Percentiles rank a stretch among this genome's conserved stretches.
Evolutionary conservation across 192 early-diverging fungal genomes (phyloP).

Genomic region (Rhizophagus clarus): DNA sequence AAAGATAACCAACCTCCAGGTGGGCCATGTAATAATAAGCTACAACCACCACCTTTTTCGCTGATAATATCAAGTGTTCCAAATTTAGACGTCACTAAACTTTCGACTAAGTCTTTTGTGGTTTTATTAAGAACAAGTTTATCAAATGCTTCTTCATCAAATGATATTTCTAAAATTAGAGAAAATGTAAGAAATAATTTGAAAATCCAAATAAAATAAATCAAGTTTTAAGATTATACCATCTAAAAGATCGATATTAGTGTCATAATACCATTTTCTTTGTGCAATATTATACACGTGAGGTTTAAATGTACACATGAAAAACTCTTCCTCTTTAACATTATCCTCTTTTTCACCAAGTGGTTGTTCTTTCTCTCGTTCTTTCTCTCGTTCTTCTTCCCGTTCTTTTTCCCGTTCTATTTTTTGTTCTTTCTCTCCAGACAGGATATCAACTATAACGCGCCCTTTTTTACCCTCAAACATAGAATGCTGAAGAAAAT

Average conservation of each 20-base stretch:
- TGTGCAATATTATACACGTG: too few species aligned
- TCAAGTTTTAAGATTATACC: too few species aligned
- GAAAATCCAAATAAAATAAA: too few species aligned
- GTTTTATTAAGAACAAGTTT: not conserved
- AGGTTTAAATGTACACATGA: too few species aligned
- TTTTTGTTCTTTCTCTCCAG: too few species aligned
- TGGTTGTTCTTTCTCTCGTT: too few species aligned
- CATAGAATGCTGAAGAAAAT: not conserved
- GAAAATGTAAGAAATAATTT: not conserved
- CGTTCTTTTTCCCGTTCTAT: too few species aligned
- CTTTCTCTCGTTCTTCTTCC: too few species aligned
- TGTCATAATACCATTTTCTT: too few species aligned
- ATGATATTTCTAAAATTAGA: not conserved
- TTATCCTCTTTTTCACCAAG: not conserved
- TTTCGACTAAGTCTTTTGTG: not conserved
- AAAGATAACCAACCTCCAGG: constrained; percentile 37
- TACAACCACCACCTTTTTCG: constrained; percentile 54
- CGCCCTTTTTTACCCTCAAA: too few species aligned
- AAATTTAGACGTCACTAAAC: constrained; percentile 7
- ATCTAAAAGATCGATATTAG: too few species aligned
- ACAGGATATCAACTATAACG: not conserved
- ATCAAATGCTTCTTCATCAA: constrained; percentile 15
- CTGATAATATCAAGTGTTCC: constrained; percentile 53
- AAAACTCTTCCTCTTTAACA: too few species aligned
- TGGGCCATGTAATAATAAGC: constrained; percentile 61